A percentile compares a stretch with the other conserved stretches of the same genome.
Conservation (phyloP, 306 rosid genomes). For the Castanea mollissima region DNA sequence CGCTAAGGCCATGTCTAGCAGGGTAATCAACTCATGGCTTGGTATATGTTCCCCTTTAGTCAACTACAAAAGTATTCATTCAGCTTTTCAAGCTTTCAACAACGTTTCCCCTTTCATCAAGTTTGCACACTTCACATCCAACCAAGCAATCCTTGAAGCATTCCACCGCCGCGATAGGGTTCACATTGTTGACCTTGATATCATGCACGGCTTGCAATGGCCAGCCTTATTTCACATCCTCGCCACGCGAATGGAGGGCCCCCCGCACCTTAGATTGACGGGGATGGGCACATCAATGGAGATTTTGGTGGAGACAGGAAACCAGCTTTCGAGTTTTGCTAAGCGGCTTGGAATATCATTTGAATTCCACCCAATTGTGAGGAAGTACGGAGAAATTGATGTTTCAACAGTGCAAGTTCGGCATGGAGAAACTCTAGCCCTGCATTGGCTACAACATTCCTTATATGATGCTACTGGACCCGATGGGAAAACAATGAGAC, state of each 20-base stretch:
- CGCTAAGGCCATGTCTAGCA: conserved; percentile 68
- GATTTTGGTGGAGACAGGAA: conserved; percentile 61
- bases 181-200: conserved; percentile 81
- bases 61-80: conserved; percentile 48
- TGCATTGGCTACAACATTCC: conserved; percentile 83
- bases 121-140: conserved; percentile 84
- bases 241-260: conserved; percentile 64
- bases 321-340: conserved; percentile 59
- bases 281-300: conserved; percentile 69
- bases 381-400: conserved; percentile 51
- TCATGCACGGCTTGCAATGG: conserved; percentile 96
- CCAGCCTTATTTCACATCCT: conserved; percentile 79
- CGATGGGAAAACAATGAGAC: conserved; percentile 64
- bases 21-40: conserved; percentile 69
- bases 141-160: conserved; percentile 84
- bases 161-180: conserved; percentile 44
- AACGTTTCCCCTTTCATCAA: conserved; percentile 77
- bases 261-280: conserved; percentile 60
- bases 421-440: conserved; percentile 57
- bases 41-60: conserved; percentile 59
- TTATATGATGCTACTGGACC: conserved; percentile 71
- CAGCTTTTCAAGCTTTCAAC: conserved; percentile 69
- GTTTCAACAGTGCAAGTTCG: conserved; percentile 40
- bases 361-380: conserved; percentile 57
- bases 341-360: conserved; percentile 61